Percentiles rank a stretch among this genome's conserved stretches.
Evolutionary conservation across 768 basidiomycete genomes (phyloP).

Genomic region (Boletus vermiculosoides): DNA sequence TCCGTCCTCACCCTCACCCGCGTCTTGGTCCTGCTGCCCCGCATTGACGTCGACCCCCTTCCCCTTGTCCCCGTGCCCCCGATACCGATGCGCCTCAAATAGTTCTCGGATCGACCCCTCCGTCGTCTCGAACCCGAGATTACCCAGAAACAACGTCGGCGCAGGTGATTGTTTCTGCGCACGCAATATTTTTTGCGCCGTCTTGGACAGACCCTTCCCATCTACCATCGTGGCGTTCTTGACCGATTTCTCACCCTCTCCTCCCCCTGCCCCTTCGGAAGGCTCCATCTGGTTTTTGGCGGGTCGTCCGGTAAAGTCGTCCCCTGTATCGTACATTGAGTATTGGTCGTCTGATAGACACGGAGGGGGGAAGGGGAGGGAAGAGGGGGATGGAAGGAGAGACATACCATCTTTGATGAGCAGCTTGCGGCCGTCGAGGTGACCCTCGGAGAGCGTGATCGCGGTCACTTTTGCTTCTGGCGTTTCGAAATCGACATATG

Average conservation of each 20-base stretch:
- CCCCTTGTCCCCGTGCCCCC: constrained; percentile 32
- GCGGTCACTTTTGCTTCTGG: constrained; percentile 72
- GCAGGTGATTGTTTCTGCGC: constrained; percentile 81
- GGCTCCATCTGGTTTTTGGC: constrained; percentile 34
- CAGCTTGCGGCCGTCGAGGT: constrained; percentile 79
- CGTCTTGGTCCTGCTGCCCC: constrained; percentile 14
- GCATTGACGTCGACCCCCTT: constrained; percentile 34
- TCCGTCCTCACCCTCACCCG: neutral
- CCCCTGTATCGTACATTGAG: constrained; percentile 45
- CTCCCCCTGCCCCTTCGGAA: constrained; percentile 31
- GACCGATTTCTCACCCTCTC: constrained; percentile 16
- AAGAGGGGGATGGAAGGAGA: neutral
- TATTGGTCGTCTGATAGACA: neutral
- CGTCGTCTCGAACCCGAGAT: constrained; percentile 88
- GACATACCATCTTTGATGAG: constrained; percentile 88
- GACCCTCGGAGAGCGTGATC: constrained; percentile 77
- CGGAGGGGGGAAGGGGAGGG: no score
- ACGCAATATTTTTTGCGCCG: constrained; percentile 73
- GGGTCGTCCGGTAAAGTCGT: constrained; percentile 72
- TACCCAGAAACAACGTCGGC: constrained; percentile 89
- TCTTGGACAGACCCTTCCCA: constrained; percentile 49
- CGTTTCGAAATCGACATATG: constrained; percentile 92
- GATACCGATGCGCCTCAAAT: constrained; percentile 58
- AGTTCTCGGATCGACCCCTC: constrained; percentile 70
- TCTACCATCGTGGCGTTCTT: constrained; percentile 32